Conservation (phyloP, 2,329 filamentous ascomycete species). For the Aspergillus candidus region DNA sequence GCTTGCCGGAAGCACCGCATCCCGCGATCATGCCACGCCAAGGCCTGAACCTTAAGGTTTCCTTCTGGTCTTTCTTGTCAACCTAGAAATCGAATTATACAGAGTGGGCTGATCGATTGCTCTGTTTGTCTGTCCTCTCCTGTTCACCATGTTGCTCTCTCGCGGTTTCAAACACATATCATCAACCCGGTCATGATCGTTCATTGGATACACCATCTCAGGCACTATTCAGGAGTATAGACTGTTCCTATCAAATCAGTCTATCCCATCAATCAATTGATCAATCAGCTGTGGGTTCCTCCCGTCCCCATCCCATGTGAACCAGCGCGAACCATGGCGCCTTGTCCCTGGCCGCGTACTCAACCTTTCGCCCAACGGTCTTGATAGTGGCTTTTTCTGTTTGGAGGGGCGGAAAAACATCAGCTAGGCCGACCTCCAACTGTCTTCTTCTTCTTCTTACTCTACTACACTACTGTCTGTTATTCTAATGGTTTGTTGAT, state of each 20-base stretch:
- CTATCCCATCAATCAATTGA: too few species aligned
- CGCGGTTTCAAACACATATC: too few species aligned
- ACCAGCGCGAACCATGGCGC: constrained; percentile 5
- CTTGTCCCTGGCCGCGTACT: constrained; percentile 1
- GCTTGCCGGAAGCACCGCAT: constrained; percentile 23
- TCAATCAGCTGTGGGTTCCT: not conserved
- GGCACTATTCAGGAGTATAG: too few species aligned
- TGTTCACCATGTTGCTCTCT: too few species aligned
- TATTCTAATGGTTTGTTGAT: not conserved
- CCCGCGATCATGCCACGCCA: constrained; percentile 30
- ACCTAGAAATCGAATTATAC: not conserved
- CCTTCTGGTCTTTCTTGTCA: not conserved
- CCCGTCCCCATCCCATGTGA: constrained; percentile 9
- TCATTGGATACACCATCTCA: too few species aligned
- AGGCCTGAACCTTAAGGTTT: not conserved
- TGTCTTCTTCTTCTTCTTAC: not conserved
- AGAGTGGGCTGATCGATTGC: not conserved
- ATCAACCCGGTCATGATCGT: too few species aligned
- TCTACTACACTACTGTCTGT: not conserved
- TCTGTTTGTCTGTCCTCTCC: not conserved
- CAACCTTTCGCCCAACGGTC: constrained; percentile 11
- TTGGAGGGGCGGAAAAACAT: not conserved
- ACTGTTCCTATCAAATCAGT: too few species aligned
- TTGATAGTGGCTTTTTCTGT: constrained; percentile 8
- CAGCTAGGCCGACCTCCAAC: not conserved